phyloP scores from a whole-genome alignment of 139 green algal species.

The Coelastrella sp. region DNA sequence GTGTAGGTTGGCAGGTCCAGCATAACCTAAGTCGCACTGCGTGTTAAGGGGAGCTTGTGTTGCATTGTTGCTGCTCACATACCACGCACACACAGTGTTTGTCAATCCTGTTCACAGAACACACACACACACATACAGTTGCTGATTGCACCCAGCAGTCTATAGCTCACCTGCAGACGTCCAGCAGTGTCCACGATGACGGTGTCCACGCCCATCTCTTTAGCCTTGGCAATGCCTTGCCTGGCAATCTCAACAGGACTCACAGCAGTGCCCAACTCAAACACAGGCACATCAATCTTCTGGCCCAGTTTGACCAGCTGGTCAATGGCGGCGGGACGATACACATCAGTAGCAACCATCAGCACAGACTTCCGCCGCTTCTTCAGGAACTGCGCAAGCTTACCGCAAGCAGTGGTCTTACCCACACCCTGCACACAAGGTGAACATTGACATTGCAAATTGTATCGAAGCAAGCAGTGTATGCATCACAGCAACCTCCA shows the following conservation, averaged over 20 bases:
- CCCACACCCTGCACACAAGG: conserved; percentile 89
- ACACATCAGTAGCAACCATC: conserved; percentile 48
- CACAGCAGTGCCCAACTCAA: conserved; percentile 82
- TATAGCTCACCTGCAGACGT: conserved; percentile 79
- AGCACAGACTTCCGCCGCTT: conserved; percentile 72
- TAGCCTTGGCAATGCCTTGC: conserved; percentile 81
- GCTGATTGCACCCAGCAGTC: neutral
- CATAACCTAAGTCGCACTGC: too few species aligned
- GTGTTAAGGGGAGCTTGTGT: too few species aligned
- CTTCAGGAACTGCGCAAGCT: conserved; percentile 92
- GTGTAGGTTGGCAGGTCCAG: too few species aligned
- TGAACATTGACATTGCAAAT: neutral
- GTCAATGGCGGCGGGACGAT: conserved; percentile 91
- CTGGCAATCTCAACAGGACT: conserved; percentile 63
- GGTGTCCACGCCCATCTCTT: conserved; percentile 74
- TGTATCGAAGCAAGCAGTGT: neutral
- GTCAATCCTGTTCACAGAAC: neutral
- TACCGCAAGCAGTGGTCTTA: conserved; percentile 97
- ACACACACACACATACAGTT: neutral
- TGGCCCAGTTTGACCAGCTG: conserved; percentile 92
- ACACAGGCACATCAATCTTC: conserved; percentile 91
- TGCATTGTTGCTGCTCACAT: too few species aligned
- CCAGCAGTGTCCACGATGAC: conserved; percentile 98
- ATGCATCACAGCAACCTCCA: too few species aligned
- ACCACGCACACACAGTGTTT: too few species aligned